Percentiles rank a stretch among this genome's conserved stretches.
phyloP scores from a whole-genome alignment of 1,284 basidiomycete species.

The Apiotrichum domesticum region DNA sequence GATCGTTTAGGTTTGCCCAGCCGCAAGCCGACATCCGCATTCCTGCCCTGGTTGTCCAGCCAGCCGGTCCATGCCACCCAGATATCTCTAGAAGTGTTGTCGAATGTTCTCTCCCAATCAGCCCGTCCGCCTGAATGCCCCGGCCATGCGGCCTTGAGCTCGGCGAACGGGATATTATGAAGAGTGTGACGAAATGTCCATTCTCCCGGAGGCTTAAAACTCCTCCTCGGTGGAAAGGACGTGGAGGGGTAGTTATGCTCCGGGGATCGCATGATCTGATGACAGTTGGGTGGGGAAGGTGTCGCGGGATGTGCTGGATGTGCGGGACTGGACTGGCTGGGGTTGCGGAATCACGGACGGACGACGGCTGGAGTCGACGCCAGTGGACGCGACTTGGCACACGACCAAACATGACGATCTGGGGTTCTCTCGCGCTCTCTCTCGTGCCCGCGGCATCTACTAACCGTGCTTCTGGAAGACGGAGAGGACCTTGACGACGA shows the following conservation, averaged over 20 bases:
- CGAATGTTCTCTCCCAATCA: conserved; percentile 42
- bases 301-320: neutral
- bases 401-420: no score
- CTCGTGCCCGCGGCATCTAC: conserved; percentile 38
- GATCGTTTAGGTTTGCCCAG: no score
- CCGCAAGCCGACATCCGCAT: no score
- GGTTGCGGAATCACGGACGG: no score
- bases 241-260: conserved; percentile 48
- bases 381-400: neutral
- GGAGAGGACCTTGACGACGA: conserved; percentile 88
- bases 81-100: neutral
- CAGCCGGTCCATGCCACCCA: neutral
- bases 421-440: neutral
- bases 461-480: conserved; percentile 97
- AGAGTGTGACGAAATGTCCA: conserved; percentile 21
- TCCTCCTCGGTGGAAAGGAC: conserved; percentile 42
- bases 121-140: conserved; percentile 24
- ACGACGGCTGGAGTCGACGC: no score
- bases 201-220: conserved; percentile 49
- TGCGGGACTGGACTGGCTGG: neutral
- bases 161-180: conserved; percentile 27
- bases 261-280: conserved; percentile 46
- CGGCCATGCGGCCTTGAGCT: conserved; percentile 45
- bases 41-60: no score
- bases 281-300: conserved; percentile 50